Percentiles rank a stretch among this genome's conserved stretches.
phyloP scores from a whole-genome alignment of 139 green algal species.

The Zygnema circumcarinatum region DNA sequence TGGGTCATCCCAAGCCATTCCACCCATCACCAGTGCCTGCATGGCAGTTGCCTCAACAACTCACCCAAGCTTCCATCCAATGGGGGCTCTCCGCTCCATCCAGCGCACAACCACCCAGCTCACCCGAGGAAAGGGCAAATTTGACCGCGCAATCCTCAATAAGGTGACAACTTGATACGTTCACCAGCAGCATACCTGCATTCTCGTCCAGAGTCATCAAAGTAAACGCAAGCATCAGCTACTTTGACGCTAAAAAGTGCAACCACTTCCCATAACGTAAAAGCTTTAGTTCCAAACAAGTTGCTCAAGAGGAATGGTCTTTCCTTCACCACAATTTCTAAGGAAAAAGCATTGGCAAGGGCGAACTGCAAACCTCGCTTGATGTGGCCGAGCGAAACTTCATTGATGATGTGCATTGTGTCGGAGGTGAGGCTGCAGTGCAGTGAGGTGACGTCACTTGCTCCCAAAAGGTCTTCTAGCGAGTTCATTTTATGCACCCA shows the following conservation, averaged over 20 bases:
- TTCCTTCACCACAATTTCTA: not conserved
- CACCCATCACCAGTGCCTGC: too few relatives aligned
- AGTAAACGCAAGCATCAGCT: too few relatives aligned
- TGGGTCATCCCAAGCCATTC: too few relatives aligned
- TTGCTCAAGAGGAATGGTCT: too few relatives aligned
- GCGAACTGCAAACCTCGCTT: conserved; percentile 42
- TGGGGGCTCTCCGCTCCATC: conserved; percentile 39
- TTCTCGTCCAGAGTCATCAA: not conserved
- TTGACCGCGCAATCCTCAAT: conserved; percentile 38
- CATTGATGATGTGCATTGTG: conserved; percentile 53
- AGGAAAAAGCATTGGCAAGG: not conserved
- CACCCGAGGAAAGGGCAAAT: conserved; percentile 16
- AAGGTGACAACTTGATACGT: conserved; percentile 44
- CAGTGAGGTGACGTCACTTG: conserved; percentile 52
- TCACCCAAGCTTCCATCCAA: conserved; percentile 54
- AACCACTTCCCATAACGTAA: not conserved
- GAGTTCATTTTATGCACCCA: not conserved
- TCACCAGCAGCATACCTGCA: conserved; percentile 42
- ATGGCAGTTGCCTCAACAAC: too few relatives aligned
- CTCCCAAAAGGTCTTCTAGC: not conserved
- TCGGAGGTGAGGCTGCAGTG: conserved; percentile 44
- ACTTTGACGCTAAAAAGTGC: too few relatives aligned
- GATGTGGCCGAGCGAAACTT: conserved; percentile 11
- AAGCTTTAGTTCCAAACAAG: too few relatives aligned
- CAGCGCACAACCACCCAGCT: conserved; percentile 26